Evolutionary conservation across 2,329 filamentous ascomycete species (phyloP).

Genomic region (Fusarium subtropicale): DNA sequence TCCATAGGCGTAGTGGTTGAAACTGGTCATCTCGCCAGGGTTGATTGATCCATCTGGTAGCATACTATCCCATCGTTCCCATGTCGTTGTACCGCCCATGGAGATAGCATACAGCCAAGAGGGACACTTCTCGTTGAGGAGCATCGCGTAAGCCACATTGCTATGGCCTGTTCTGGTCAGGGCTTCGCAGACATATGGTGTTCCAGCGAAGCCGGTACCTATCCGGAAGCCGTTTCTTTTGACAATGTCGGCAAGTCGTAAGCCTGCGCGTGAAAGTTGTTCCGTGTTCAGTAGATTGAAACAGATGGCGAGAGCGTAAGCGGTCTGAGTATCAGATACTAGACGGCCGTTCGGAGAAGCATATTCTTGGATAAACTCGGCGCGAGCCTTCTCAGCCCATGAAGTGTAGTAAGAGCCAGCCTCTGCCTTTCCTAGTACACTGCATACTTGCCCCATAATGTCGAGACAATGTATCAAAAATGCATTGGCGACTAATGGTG

Average conservation of each 20-base stretch:
- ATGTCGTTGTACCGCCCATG: conserved; percentile 56
- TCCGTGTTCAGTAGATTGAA: conserved; percentile 22
- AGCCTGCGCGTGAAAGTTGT: conserved; percentile 24
- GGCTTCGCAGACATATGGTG: conserved; percentile 49
- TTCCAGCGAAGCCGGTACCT: conserved; percentile 53
- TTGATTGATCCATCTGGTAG: conserved; percentile 54
- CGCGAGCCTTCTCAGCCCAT: conserved; percentile 29
- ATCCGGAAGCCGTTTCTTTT: conserved; percentile 36
- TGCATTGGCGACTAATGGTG: conserved; percentile 58
- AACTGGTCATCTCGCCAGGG: conserved; percentile 56
- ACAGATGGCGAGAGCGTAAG: conserved; percentile 40
- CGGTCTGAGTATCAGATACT: conserved; percentile 42
- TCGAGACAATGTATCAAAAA: conserved; percentile 59
- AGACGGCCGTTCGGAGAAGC: conserved; percentile 42
- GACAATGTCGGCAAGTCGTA: conserved; percentile 34
- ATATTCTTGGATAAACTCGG: conserved; percentile 34
- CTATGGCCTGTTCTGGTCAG: conserved; percentile 30
- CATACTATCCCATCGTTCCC: conserved; percentile 58
- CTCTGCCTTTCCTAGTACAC: conserved; percentile 47
- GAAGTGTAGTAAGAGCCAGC: conserved; percentile 10
- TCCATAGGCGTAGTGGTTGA: conserved; percentile 58
- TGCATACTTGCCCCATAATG: conserved; percentile 52
- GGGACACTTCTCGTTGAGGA: conserved; percentile 51
- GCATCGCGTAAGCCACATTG: conserved; percentile 53
- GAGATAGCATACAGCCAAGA: conserved; percentile 55